Evolutionary conservation across 345 rosid genomes (phyloP).

Genomic region (Eucalyptus sp.): DNA sequence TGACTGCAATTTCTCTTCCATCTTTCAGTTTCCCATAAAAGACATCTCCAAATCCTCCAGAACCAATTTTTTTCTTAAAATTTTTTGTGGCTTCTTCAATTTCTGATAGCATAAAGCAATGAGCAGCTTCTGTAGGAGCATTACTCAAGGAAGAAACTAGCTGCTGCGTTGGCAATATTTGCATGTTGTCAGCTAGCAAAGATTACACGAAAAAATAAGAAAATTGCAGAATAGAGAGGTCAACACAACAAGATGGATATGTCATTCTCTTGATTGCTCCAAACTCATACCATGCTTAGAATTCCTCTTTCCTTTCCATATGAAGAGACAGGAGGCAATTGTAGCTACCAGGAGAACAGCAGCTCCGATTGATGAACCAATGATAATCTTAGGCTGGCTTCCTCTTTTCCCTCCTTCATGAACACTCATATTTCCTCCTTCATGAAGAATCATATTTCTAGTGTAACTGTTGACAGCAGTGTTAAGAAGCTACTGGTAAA

Average conservation of each 20-base stretch:
- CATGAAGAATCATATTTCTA: constrained; percentile 49
- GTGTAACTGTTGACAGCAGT: constrained; percentile 31
- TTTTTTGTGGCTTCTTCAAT: constrained; percentile 68
- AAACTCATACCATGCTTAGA: constrained; percentile 23
- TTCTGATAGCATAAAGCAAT: constrained; percentile 67
- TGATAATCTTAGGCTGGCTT: constrained; percentile 34
- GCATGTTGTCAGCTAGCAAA: constrained; percentile 25
- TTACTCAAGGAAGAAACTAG: constrained; percentile 46
- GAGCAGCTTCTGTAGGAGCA: constrained; percentile 62
- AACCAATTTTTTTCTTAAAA: constrained; percentile 82
- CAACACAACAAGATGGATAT: background rate
- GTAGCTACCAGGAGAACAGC: constrained; percentile 52
- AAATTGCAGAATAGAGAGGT: background rate
- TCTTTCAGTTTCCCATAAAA: constrained; percentile 77
- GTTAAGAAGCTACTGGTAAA: background rate
- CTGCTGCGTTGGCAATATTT: constrained; percentile 31
- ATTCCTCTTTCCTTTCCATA: constrained; percentile 46
- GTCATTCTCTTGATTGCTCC: background rate
- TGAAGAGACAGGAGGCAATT: constrained; percentile 36
- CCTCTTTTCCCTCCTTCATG: constrained; percentile 19
- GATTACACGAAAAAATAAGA: background rate
- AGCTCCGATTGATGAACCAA: constrained; percentile 72
- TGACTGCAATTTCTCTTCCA: constrained; percentile 93
- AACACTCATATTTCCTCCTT: constrained; percentile 45
- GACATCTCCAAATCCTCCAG: constrained; percentile 95